phyloP scores from a whole-genome alignment of 2,329 filamentous ascomycete species.

The Whalleya microplaca region DNA sequence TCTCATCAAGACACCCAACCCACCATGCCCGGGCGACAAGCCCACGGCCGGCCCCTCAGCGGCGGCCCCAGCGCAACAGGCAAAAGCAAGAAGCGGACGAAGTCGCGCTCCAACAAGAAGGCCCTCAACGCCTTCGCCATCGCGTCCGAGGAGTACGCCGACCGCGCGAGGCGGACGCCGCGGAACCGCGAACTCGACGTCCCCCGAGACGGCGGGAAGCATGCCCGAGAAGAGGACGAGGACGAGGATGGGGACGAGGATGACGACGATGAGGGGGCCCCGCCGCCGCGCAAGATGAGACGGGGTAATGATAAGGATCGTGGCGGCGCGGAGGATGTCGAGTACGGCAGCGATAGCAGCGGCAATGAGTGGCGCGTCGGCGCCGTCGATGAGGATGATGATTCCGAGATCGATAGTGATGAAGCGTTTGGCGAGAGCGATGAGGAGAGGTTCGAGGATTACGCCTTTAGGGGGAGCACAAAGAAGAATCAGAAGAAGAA shows the following conservation, averaged over 20 bases:
- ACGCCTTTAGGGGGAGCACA: slow-evolving; percentile 57
- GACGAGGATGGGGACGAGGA: slow-evolving; percentile 63
- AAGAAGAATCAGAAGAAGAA: slow-evolving; percentile 42
- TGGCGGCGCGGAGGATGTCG: slow-evolving; percentile 63
- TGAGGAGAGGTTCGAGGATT: slow-evolving; percentile 81
- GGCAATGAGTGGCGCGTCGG: slow-evolving; percentile 86
- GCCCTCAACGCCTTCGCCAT: slow-evolving; percentile 62
- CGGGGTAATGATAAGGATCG: slow-evolving; percentile 45
- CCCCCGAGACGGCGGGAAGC: slow-evolving; percentile 43
- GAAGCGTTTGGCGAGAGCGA: slow-evolving; percentile 90
- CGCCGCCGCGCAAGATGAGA: slow-evolving; percentile 45
- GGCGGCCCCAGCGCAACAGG: slow-evolving; percentile 31
- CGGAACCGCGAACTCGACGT: slow-evolving; percentile 57
- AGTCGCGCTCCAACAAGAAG: slow-evolving; percentile 52
- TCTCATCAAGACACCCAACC: not conserved
- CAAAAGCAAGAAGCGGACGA: slow-evolving; percentile 47
- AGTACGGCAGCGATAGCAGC: slow-evolving; percentile 81
- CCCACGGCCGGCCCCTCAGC: slow-evolving; percentile 58
- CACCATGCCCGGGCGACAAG: slow-evolving; percentile 60
- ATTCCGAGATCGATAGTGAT: slow-evolving; percentile 68
- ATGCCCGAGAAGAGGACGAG: slow-evolving; percentile 48
- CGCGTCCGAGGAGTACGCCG: slow-evolving; percentile 56
- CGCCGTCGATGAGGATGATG: slow-evolving; percentile 61
- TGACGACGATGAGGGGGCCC: slow-evolving; percentile 68
- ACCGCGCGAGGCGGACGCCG: slow-evolving; percentile 51